phyloP scores from a whole-genome alignment of 2,329 filamentous ascomycete genomes.

The Bertia moriformis region DNA sequence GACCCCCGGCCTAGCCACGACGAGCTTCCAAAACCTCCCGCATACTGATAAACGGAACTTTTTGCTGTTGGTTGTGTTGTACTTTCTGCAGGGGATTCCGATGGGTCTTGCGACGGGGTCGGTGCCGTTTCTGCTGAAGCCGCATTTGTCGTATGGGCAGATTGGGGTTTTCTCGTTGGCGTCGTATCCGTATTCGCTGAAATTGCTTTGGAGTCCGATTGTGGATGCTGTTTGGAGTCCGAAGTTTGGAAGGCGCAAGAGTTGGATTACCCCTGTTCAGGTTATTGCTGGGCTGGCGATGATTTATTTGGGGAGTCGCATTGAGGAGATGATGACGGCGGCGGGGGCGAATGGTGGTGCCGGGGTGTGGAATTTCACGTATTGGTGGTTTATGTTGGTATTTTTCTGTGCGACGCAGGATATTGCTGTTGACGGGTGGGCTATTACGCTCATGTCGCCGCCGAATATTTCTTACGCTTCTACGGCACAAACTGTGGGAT shows the following conservation, averaged over 20 bases:
- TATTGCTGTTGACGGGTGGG: constrained; percentile 97
- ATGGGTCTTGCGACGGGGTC: constrained; percentile 89
- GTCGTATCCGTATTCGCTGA: constrained; percentile 90
- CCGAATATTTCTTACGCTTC: constrained; percentile 93
- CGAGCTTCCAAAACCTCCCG: constrained; percentile 78
- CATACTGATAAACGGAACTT: constrained; percentile 77
- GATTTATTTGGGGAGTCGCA: constrained; percentile 70
- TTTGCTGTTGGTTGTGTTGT: constrained; percentile 73
- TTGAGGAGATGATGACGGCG: constrained; percentile 58
- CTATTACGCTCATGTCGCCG: constrained; percentile 77
- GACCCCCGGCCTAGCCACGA: constrained; percentile 46
- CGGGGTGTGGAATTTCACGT: constrained; percentile 82
- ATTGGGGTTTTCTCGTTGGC: constrained; percentile 92
- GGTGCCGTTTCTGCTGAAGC: constrained; percentile 91
- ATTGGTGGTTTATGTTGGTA: constrained; percentile 96
- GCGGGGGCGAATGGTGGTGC: constrained; percentile 60
- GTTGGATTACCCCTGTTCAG: constrained; percentile 96
- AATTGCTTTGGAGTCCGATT: constrained; percentile 92
- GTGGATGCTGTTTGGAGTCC: constrained; percentile 92
- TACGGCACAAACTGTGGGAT: constrained; percentile 87
- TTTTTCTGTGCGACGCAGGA: constrained; percentile 98
- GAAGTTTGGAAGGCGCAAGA: constrained; percentile 76
- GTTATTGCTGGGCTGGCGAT: constrained; percentile 81
- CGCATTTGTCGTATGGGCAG: constrained; percentile 83
- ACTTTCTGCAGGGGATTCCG: constrained; percentile 91